Base-by-base conservation (phyloP, 1,284 basidiomycete genomes). In the Cystobasidium slooffiae region DNA sequence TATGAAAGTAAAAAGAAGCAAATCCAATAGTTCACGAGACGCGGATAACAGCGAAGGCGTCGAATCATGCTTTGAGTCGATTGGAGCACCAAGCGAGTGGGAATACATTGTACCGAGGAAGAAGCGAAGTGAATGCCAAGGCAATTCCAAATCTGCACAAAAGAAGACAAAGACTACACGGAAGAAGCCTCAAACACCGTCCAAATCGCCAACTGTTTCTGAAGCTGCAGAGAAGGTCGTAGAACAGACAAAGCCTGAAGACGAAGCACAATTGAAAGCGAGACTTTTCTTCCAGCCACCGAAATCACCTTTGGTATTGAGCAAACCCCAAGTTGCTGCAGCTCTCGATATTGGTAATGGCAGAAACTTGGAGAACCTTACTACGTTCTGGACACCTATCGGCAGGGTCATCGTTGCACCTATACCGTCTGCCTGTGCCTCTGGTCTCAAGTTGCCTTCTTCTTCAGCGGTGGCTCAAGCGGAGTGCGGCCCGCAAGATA, bases 311-410 rank as follows among this genome's bases (percentile, higher is more conserved):
- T 24, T 59, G 9, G 7, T 59, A 39, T 31, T 59, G n/a, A 24
- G 39, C 31, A 37, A 43, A 16, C 24, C 24, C 3, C 12, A 39
- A 16, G 39, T 59, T 20, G 39, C 2, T 7, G 39, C 31, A 39
- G 14, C 37, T 20, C 24, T 20, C 12, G 56, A 39, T 16, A 9
- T 20, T 14, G 2, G 22, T 3, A 20, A 31, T 24, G 31, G 39
- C 10, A 16, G 3, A 4, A 59, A 53, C 3, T n/a, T 49, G 61
- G 41, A 63, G 41, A 63, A 49, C 43, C 24, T 63, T 16, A 63
- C 12, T 49, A 63, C 61, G 41, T 46, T 63, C 12, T 63, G 61
- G 61, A 63, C 61, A 41, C 61, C 61, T 41, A 63, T 63, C 14
- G 61, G 61, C 3, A 31, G 31, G 61, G 68, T 61, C 31, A 24